Base-by-base conservation (phyloP, 2,329 filamentous ascomycete genomes). In the Cytospora chrysosperma region DNA sequence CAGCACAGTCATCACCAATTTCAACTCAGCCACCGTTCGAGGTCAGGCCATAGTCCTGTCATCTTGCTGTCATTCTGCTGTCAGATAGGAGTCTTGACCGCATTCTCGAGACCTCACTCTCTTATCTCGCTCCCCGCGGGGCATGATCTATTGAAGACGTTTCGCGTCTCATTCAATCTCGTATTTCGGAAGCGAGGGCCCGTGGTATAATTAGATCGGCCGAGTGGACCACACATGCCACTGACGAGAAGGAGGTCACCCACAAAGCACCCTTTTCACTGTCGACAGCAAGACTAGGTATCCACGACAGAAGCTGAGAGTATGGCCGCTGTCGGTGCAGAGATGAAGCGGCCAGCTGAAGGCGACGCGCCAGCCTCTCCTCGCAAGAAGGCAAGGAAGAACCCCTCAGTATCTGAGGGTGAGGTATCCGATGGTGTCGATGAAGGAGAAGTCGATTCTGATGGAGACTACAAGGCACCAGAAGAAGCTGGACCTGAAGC, bases 21-120 rank as follows among this genome's bases (percentile, higher is more conserved):
- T 50, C 32, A 43, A 49, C 49, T 54, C 55, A 50, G 49, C 51
- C 61, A 62, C 61, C 61, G 40, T 62, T 62, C 61, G 61, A 58
- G 60, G 51, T 63, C 64, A 65, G 56, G 56, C 64, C 64, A 63
- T 43, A 53, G 28, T 59, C 49, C 49, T 59, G 49, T 64, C 64
- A 63, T 63, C 24, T 52, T 47, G n/a, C 19, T n/a, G n/a, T n/a
- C n/a, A n/a, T n/a, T n/a, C n/a, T n/a, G n/a, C n/a, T n/a, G 4
- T 12, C n/a, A 9, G 12, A 7, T 10, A 12, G n/a, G 10, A 47
- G 43, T 24, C 9, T 24, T 24, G 10, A 47, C 43, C n/a, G 43
- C 43, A 21, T 24, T 24, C 43, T 47, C 43, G 21, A n/a, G 43
- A 47, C 43, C 43, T 19, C 4, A 47, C 19, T 47, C 24, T 21